Conservation (phyloP, 1,284 basidiomycete species). For the Cutaneotrichosporon daszewskae region DNA sequence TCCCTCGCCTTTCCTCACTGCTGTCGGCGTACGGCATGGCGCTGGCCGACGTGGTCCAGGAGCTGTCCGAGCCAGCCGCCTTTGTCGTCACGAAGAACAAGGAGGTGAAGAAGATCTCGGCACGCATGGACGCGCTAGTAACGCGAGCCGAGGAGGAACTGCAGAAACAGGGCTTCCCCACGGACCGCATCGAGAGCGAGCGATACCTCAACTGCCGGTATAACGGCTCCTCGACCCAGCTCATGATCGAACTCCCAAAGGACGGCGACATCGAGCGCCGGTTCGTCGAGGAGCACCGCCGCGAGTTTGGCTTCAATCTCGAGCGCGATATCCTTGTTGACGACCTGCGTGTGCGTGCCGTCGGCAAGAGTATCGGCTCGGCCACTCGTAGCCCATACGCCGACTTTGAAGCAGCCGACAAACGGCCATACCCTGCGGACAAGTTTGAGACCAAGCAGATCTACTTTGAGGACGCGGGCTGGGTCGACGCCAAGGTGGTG, state of each 20-base stretch:
- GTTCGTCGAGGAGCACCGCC: slow-evolving; percentile 34
- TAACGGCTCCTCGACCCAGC: slow-evolving; percentile 31
- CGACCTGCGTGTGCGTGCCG: slow-evolving; percentile 34
- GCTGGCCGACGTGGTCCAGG: slow-evolving; percentile 36
- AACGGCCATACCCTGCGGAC: slow-evolving; percentile 7
- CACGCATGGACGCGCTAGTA: slow-evolving; percentile 26
- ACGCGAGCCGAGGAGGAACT: slow-evolving; percentile 60
- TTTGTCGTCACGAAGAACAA: slow-evolving; percentile 19
- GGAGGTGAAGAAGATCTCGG: slow-evolving; percentile 17
- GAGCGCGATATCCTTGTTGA: slow-evolving; percentile 34
- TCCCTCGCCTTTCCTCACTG: slow-evolving; percentile 36
- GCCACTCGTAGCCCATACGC: slow-evolving; percentile 25
- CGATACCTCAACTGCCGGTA: slow-evolving; percentile 43
- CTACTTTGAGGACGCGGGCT: slow-evolving; percentile 34
- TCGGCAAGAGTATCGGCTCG: slow-evolving; percentile 28
- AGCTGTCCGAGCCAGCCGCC: slow-evolving; percentile 33
- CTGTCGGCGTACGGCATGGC: slow-evolving; percentile 42
- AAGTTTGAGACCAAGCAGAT: slow-evolving; percentile 21
- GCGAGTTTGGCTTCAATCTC: slow-evolving; percentile 42
- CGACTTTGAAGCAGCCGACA: slow-evolving; percentile 19
- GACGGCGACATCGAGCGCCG: slow-evolving; percentile 27
- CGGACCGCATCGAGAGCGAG: slow-evolving; percentile 65
- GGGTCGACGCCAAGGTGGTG: slow-evolving; percentile 24
- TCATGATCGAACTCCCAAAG: slow-evolving; percentile 37
- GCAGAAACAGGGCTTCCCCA: slow-evolving; percentile 71